These are phyloP conservation scores for Phoenix roebelenii DNA, from an alignment of 176 grass and related monocot species.

Conservation along the genomic window DNA sequence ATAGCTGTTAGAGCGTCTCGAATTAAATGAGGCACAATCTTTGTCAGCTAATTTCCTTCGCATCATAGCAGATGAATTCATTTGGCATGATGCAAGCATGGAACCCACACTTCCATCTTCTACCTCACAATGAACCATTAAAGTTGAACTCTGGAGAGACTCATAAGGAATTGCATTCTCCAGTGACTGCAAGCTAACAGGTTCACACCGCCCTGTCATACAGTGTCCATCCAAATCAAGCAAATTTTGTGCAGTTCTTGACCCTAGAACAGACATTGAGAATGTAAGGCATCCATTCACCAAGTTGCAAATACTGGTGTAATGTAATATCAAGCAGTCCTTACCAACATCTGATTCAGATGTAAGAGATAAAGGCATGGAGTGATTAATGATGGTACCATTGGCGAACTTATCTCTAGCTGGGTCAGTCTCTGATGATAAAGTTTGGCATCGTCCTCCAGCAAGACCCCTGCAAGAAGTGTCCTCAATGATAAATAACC, in stretches of 20 bases:
- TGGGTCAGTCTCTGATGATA: conserved; percentile 5
- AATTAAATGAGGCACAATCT: conserved; percentile 11
- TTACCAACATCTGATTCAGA: conserved; percentile 65
- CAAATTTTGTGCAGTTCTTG: conserved; percentile 14
- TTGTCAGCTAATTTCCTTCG: conserved; percentile 1
- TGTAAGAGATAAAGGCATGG: conserved; percentile 38
- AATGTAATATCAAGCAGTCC: not conserved
- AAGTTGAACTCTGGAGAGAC: conserved; percentile 32
- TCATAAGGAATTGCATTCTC: conserved; percentile 20
- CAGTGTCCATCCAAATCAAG: conserved; percentile 30
- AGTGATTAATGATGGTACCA: conserved; percentile 28
- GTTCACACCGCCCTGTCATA: conserved; percentile 19
- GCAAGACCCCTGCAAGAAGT: conserved; percentile 32
- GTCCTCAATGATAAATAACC: conserved; percentile 16
- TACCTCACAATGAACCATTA: conserved; percentile 17
- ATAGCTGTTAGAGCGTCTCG: conserved; percentile 24
- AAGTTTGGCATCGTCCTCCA: conserved; percentile 43
- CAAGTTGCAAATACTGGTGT: not conserved
- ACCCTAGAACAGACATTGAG: conserved; percentile 18
- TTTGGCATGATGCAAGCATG: conserved; percentile 13
- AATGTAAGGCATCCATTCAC: conserved; percentile 13
- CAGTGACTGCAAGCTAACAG: conserved; percentile 26
- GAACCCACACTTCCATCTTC: conserved; percentile 20
- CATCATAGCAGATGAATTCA: conserved; percentile 20
- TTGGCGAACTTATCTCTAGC: conserved; percentile 24